Evolutionary conservation across 1,284 basidiomycete species (phyloP).

Genomic region (Quambalaria eucalypti): DNA sequence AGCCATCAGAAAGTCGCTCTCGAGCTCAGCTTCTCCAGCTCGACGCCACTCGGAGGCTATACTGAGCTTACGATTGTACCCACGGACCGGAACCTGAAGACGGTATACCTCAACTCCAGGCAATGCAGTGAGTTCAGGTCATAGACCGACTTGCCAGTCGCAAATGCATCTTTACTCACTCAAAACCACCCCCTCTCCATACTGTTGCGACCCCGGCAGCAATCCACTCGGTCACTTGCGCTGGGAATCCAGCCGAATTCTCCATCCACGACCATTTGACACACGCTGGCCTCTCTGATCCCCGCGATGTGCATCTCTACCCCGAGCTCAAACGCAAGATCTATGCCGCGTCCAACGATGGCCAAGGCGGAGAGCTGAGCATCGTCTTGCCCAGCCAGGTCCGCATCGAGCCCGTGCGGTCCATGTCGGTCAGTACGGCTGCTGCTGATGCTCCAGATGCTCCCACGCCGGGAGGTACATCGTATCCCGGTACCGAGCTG

Average conservation of each 20-base stretch:
- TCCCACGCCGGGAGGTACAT: constrained; percentile 17
- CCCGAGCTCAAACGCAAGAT: constrained; percentile 87
- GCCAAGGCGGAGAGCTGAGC: constrained; percentile 85
- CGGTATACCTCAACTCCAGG: constrained; percentile 73
- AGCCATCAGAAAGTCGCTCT: constrained; percentile 79
- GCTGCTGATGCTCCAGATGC: constrained; percentile 13
- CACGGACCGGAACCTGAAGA: constrained; percentile 62
- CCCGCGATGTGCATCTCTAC: constrained; percentile 71
- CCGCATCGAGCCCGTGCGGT: constrained; percentile 11
- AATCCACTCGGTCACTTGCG: constrained; percentile 64
- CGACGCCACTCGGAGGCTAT: constrained; percentile 50
- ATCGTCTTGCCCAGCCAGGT: constrained; percentile 72
- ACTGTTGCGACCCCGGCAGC: constrained; percentile 50
- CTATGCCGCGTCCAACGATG: constrained; percentile 79
- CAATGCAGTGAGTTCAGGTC: constrained; percentile 61
- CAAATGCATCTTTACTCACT: constrained; percentile 1
- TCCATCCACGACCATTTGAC: constrained; percentile 66
- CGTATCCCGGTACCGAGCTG: constrained; percentile 54
- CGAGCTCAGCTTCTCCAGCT: constrained; percentile 64
- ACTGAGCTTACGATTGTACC: constrained; percentile 82
- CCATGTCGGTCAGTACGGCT: neutral
- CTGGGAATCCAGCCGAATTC: constrained; percentile 56
- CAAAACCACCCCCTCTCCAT: constrained; percentile 10
- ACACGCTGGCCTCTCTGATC: constrained; percentile 59
- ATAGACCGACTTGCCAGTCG: constrained; percentile 24